phyloP scores from a whole-genome alignment of 2,329 filamentous ascomycete genomes.

The Exserohilum rostratum region DNA sequence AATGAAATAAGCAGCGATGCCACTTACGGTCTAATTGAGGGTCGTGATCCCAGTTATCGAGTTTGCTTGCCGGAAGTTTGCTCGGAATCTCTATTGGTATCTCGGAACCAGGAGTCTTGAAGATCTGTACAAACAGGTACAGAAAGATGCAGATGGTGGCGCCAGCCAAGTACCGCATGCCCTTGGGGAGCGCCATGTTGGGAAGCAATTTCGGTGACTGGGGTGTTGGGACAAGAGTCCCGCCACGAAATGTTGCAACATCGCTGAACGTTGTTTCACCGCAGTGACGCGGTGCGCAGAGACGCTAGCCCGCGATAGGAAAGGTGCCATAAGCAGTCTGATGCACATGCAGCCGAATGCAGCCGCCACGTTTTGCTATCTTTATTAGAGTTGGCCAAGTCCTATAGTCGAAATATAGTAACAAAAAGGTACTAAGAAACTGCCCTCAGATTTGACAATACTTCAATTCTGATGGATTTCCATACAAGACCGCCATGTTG shows the following conservation, averaged over 20 bases:
- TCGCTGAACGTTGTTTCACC: conserved; percentile 11
- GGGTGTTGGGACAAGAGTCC: conserved; percentile 13
- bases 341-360: neutral
- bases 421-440: too few species aligned
- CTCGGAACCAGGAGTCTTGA: conserved; percentile 64
- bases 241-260: conserved; percentile 7
- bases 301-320: conserved; percentile 7
- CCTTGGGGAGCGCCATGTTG: conserved; percentile 83
- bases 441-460: too few species aligned
- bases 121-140: conserved; percentile 79
- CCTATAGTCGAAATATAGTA: too few species aligned
- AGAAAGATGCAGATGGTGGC: conserved; percentile 74
- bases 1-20: neutral
- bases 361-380: too few species aligned
- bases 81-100: conserved; percentile 47
- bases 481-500: too few species aligned
- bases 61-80: conserved; percentile 47
- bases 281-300: conserved; percentile 15
- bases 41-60: conserved; percentile 73
- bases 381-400: too few species aligned
- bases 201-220: conserved; percentile 3
- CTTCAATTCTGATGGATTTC: too few species aligned
- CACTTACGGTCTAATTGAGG: conserved; percentile 85
- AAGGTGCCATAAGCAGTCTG: neutral
- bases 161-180: conserved; percentile 78